phyloP scores from a whole-genome alignment of 129 eudicot genomes.

The Centella asiatica region DNA sequence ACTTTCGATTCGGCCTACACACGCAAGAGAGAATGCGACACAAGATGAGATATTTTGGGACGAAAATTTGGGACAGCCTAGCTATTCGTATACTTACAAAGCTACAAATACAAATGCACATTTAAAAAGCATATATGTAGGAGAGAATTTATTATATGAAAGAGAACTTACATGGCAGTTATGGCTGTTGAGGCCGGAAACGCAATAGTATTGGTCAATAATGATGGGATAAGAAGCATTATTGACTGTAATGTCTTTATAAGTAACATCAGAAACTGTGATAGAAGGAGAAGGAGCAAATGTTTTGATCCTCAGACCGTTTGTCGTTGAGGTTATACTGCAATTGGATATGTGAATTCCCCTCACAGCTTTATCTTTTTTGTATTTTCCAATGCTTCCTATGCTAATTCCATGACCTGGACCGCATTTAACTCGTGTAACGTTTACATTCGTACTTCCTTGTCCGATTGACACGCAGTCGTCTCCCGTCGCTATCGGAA shows the following conservation, averaged over 20 bases:
- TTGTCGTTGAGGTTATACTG: not conserved
- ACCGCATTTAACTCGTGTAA: not conserved
- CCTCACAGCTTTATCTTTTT: not conserved
- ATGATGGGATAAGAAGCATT: not conserved
- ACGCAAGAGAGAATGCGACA: no score
- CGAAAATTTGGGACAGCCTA: no score
- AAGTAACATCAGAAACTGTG: constrained; percentile 2
- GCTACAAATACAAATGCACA: no score
- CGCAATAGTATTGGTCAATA: constrained; percentile 1
- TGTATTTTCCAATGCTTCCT: not conserved
- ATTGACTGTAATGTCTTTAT: not conserved
- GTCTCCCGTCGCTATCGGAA: not conserved
- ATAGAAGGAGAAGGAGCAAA: not conserved
- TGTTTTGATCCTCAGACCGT: constrained; percentile 7
- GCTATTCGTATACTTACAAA: no score
- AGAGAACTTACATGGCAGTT: not conserved
- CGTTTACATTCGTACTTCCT: not conserved
- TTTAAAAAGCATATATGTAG: not conserved
- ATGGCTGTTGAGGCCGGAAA: not conserved
- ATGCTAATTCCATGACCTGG: constrained; percentile 4
- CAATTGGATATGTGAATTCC: not conserved
- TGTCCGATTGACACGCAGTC: constrained; percentile 1
- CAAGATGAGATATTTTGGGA: no score
- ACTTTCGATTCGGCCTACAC: not conserved
- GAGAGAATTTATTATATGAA: not conserved